Evolutionary conservation across 139 green algal genomes (phyloP), one percentile per base, ranked within the genome.

Genomic region (Coccomyxa sp.): DNA sequence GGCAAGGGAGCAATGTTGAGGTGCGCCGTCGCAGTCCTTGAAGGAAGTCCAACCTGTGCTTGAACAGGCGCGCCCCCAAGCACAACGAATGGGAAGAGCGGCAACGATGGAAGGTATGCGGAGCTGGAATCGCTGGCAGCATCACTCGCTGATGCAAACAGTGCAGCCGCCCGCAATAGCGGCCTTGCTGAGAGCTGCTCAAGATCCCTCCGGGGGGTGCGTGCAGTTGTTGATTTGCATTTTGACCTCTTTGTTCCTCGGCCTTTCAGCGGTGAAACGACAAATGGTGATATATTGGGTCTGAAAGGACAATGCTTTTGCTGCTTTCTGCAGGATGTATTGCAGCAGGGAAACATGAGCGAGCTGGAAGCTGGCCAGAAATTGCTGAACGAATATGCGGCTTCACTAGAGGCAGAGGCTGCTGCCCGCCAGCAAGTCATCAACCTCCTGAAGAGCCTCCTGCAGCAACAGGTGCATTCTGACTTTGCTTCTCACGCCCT

Each of bases 81-180:
- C 60, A 21, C 76, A 21, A 59, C 66, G 21, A 74, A 23, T 27
- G 66, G 31, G 30, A 51, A 7, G 38, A 51, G 38, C 38, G 38
- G 38, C 7, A 7, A 11, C 7, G 38, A 51, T 51, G 38, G 38
- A 51, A 51, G 38, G 38, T 51, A 51, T 7, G 3, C 38, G 7
- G 82, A 75, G 79, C 67, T 81, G 79, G 58, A 57, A 66, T 28
- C 80, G 66, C 66, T 83, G 80, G 80, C 80, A 17, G 45, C 66
- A 30, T 28, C 80, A 18, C 27, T 78, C 0, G 80, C 66, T 7
- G 31, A 38, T 14, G 66, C 67, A 25, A 18, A 13, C 30, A 51
- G 16, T 4, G 80, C 80, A 21, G 66, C 30, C 10, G 80, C 31
- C 14, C 17, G 31, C 66, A 78, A 51, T 63, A 66, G 31, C 14